These are phyloP conservation scores for Corchorus olitorius DNA, from an alignment of 345 rosid species.

Conservation along the genomic window DNA sequence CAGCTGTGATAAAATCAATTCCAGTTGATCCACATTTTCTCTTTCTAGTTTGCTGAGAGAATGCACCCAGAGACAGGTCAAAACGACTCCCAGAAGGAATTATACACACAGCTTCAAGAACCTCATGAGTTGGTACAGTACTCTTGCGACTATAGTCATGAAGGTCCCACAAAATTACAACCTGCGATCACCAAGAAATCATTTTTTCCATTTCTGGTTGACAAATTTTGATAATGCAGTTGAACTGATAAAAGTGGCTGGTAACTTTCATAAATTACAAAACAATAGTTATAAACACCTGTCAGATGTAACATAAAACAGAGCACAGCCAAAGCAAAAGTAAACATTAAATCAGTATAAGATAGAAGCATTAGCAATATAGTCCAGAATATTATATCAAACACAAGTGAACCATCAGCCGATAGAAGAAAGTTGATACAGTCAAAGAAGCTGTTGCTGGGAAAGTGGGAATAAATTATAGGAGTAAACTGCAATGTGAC, in stretches of 20 bases:
- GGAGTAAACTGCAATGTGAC: background rate
- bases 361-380: slow-evolving; percentile 5
- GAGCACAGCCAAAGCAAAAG: slow-evolving; percentile 4
- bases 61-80: slow-evolving; percentile 47
- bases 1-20: slow-evolving; percentile 70
- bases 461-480: background rate
- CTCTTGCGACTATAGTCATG: slow-evolving; percentile 65
- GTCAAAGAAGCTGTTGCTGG: slow-evolving; percentile 4
- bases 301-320: slow-evolving; percentile 1
- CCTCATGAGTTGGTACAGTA: slow-evolving; percentile 82
- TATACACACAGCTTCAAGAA: slow-evolving; percentile 71
- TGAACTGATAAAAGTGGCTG: background rate
- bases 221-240: slow-evolving; percentile 9
- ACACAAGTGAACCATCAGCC: background rate
- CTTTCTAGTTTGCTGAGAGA: slow-evolving; percentile 44
- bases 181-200: slow-evolving; percentile 47
- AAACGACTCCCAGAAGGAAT: slow-evolving; percentile 56
- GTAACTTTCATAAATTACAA: background rate
- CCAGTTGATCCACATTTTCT: slow-evolving; percentile 37
- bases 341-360: background rate
- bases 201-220: background rate
- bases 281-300: background rate
- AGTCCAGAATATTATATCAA: background rate
- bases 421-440: background rate
- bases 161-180: slow-evolving; percentile 91